Percentiles rank a stretch among this genome's conserved stretches.
phyloP scores from a whole-genome alignment of 768 basidiomycete species.

The Tephrocybe sp. region DNA sequence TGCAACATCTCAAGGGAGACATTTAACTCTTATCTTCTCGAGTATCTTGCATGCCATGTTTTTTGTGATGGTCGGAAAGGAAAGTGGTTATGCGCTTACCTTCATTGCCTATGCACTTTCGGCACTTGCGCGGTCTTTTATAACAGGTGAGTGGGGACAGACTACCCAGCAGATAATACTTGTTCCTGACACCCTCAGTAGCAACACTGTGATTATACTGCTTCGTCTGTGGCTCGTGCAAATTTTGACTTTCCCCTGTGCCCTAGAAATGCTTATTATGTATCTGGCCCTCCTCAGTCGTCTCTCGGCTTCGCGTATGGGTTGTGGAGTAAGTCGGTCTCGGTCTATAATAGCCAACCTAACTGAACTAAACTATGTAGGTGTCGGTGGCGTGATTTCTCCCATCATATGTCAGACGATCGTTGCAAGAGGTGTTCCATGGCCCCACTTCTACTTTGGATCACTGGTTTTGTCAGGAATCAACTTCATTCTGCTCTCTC shows the following conservation, averaged over 20 bases:
- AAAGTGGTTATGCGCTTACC: conserved; percentile 38
- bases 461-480: conserved; percentile 49
- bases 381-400: conserved; percentile 51
- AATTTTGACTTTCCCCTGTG: not conserved
- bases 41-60: conserved; percentile 40
- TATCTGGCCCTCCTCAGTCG: conserved; percentile 36
- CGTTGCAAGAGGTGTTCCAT: conserved; percentile 47
- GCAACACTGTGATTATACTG: conserved; percentile 34
- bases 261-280: conserved; percentile 48
- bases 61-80: conserved; percentile 53
- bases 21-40: conserved; percentile 34
- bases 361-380: conserved; percentile 26
- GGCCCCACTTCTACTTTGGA: conserved; percentile 57
- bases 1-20: conserved; percentile 45
- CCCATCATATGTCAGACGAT: conserved; percentile 56
- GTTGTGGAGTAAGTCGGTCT: conserved; percentile 41
- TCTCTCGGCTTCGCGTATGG: conserved; percentile 49
- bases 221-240: not conserved
- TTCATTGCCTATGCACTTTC: conserved; percentile 48
- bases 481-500: conserved; percentile 38
- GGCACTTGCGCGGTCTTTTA: conserved; percentile 46
- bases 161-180: not conserved
- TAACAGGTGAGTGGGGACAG: conserved; percentile 38
- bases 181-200: conserved; percentile 12
- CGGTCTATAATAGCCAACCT: not conserved